Evolutionary conservation across 352 stramenopile species (phyloP).

Genomic region (Phytophthora gonapodyides): DNA sequence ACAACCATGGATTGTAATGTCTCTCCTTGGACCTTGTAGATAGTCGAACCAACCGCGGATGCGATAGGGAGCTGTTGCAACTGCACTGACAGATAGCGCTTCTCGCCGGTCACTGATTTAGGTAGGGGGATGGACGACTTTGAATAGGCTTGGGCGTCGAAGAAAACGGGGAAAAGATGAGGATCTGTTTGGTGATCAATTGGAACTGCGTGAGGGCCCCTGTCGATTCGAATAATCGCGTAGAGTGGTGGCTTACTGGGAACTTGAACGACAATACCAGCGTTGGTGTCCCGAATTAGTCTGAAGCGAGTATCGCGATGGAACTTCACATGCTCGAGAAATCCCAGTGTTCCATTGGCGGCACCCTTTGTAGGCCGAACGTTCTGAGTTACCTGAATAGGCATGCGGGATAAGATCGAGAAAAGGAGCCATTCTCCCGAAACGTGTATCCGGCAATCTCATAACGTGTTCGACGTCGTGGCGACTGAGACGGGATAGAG

Average conservation of each 20-base stretch:
- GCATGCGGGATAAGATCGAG: background rate
- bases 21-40: constrained; percentile 7
- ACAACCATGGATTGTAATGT: constrained; percentile 1
- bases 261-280: background rate
- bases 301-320: constrained; percentile 1
- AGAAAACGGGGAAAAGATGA: constrained; percentile 4
- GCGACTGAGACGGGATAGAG: constrained; percentile 3
- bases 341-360: constrained; percentile 6
- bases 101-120: background rate
- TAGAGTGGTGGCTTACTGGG: background rate
- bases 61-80: constrained; percentile 2
- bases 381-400: constrained; percentile 5
- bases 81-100: background rate
- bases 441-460: constrained; percentile 6
- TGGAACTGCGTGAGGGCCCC: background rate
- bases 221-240: background rate
- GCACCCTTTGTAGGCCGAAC: constrained; percentile 4
- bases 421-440: constrained; percentile 7
- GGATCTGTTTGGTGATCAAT: background rate
- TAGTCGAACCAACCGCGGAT: background rate
- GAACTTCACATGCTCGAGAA: background rate
- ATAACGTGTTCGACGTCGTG: constrained; percentile 1
- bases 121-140: background rate
- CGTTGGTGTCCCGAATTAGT: background rate
- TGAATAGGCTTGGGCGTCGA: constrained; percentile 1